phyloP scores from a whole-genome alignment of 805 yeast species.

The Hemisphaericaspora nanyangensis region DNA sequence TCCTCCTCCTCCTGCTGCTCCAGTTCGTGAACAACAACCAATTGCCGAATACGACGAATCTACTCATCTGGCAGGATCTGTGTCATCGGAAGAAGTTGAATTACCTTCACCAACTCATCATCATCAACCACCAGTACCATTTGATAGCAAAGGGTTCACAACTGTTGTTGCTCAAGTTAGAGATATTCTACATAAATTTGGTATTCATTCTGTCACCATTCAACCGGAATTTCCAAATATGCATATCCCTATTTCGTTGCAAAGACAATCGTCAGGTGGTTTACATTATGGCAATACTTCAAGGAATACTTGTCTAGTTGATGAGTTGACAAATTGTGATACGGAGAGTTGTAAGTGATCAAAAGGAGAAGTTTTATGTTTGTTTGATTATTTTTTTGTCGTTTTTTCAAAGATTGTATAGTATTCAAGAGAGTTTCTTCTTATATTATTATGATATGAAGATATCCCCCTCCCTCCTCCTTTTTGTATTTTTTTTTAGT shows the following conservation, averaged over 20 bases:
- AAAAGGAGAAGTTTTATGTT: too few species aligned
- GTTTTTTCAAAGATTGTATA: too few species aligned
- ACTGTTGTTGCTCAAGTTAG: constrained; percentile 73
- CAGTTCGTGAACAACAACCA: not conserved
- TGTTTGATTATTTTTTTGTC: not conserved
- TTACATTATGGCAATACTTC: constrained; percentile 26
- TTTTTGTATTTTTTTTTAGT: too few species aligned
- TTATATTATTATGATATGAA: not conserved
- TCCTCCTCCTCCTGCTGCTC: not conserved
- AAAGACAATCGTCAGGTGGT: constrained; percentile 1
- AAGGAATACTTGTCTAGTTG: constrained; percentile 25
- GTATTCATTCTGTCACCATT: constrained; percentile 89
- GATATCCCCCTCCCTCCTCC: too few species aligned
- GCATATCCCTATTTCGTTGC: constrained; percentile 5
- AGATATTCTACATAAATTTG: constrained; percentile 73
- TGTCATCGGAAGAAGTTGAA: constrained; percentile 32
- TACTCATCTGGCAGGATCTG: constrained; percentile 26
- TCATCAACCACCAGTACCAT: too few species aligned
- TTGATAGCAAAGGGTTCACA: constrained; percentile 44
- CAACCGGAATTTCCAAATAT: constrained; percentile 78
- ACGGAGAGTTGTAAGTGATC: constrained; percentile 11
- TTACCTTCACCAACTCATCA: constrained; percentile 39
- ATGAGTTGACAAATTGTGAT: constrained; percentile 29
- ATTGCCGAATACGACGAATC: constrained; percentile 10
- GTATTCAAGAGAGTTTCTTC: too few species aligned